These are phyloP conservation scores for Lentinula novae-zelandiae DNA, from an alignment of 1,284 basidiomycete species.

Conservation along the genomic window DNA sequence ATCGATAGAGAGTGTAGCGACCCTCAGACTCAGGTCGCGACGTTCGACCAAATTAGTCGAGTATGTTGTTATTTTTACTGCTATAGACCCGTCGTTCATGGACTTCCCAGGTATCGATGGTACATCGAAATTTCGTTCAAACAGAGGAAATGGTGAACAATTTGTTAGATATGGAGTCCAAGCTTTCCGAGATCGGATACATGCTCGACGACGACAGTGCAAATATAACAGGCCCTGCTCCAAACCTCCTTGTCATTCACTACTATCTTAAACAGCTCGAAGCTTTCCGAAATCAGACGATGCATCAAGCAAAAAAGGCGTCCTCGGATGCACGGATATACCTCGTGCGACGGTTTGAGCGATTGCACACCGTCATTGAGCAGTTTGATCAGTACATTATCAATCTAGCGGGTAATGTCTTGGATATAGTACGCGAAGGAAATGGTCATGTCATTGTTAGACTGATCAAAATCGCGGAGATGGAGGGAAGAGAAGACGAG, in stretches of 20 bases:
- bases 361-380: constrained; percentile 78
- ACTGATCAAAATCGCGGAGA: constrained; percentile 90
- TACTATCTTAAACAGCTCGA: constrained; percentile 89
- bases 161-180: constrained; percentile 84
- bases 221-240: constrained; percentile 78
- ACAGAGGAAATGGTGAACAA: constrained; percentile 96
- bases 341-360: constrained; percentile 81
- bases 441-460: constrained; percentile 86
- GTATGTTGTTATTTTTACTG: constrained; percentile 41
- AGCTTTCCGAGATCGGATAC: constrained; percentile 75
- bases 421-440: constrained; percentile 80
- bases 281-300: constrained; percentile 88
- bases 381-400: constrained; percentile 89
- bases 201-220: constrained; percentile 75
- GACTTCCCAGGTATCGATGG: constrained; percentile 76
- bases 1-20: constrained; percentile 80
- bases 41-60: constrained; percentile 91
- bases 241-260: constrained; percentile 88
- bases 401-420: constrained; percentile 71
- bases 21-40: constrained; percentile 67
- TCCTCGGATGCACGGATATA: constrained; percentile 67
- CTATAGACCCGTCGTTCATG: constrained; percentile 5
- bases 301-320: constrained; percentile 88
- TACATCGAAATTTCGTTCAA: constrained; percentile 93
- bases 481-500: constrained; percentile 92